Base-by-base conservation (phyloP, 352 stramenopile genomes). In the Phytophthora vignae region DNA sequence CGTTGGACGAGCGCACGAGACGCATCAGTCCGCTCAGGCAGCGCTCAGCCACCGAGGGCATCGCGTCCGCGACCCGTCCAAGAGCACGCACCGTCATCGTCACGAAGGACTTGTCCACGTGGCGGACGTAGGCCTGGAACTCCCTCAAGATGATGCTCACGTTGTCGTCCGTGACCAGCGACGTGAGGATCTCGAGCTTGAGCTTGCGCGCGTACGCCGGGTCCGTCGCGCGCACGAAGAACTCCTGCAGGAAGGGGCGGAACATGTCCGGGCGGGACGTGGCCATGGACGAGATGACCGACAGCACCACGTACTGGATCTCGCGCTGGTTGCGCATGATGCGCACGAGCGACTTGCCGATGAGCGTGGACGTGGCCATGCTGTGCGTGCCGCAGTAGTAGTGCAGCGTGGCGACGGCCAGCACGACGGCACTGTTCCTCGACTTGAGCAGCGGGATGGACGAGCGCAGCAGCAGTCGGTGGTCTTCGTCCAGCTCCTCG, bases 271-370 rank as follows among this genome's bases (percentile, higher is more conserved):
- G 96, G 59, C 91, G 95, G 55, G 98, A 93, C n/a, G 81, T 82
- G 2, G 96, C 96, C 82, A 99, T 97, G 6, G 90, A 97, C 31
- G 93, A 92, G 74, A 99, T 99, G 10, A 97, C 96, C 14, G 91
- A 96, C 14, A 99, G 84, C 38, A 99, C 97, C 9, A 99, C 92
- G 79, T 98, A 99, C 88, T 99, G 97, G 75, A 99, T 99, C 81
- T 99, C 98, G 36, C 97, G 91, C 65, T 96, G 85, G 78, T 97
- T 98, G 54, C 97, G 91, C 87, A 99, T 96, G 82, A 99, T 99
- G 49, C 97, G 91, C 27, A 99, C 97, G 17, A 99, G 85, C 38
- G 97, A 98, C 78, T 99, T 98, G 62, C 95, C 97, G 50, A 99
- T 95, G 40, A 98, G 82, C 31, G 93, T 95, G 68, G 94, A 90